Evolutionary conservation across 2,329 filamentous ascomycete species (phyloP).

Genomic region (Aspergillus sp.): DNA sequence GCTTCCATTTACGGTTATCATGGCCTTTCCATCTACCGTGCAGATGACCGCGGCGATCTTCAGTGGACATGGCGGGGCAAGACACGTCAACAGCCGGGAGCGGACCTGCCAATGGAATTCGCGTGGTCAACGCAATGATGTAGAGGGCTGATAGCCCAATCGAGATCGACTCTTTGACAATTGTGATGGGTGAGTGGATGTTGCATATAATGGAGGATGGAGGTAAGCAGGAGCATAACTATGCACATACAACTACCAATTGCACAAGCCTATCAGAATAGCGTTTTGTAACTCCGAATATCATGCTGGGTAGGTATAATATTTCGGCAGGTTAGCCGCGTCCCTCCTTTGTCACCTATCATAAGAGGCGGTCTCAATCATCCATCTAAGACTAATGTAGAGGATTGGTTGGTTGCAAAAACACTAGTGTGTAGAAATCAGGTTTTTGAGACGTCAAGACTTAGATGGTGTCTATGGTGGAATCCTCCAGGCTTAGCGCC

Average conservation of each 20-base stretch:
- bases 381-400: neutral
- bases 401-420: neutral
- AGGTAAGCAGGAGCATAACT: no score
- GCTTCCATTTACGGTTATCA: neutral
- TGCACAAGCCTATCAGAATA: no score
- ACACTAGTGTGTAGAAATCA: conserved; percentile 4
- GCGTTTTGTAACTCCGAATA: no score
- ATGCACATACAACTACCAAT: no score
- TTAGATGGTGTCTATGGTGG: neutral
- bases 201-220: no score
- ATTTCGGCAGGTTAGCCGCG: neutral
- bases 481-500: neutral
- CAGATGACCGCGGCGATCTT: neutral
- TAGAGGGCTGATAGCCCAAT: neutral
- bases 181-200: neutral
- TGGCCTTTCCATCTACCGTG: neutral
- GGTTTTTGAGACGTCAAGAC: neutral
- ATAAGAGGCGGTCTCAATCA: neutral
- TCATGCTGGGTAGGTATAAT: no score
- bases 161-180: neutral
- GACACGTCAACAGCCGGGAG: conserved; percentile 4
- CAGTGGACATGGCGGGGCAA: conserved; percentile 4
- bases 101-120: neutral
- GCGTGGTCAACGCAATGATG: neutral
- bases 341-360: neutral